These are phyloP conservation scores for Trichothecium roseum DNA, from an alignment of 2,329 filamentous ascomycete species.

Conservation along the genomic window DNA sequence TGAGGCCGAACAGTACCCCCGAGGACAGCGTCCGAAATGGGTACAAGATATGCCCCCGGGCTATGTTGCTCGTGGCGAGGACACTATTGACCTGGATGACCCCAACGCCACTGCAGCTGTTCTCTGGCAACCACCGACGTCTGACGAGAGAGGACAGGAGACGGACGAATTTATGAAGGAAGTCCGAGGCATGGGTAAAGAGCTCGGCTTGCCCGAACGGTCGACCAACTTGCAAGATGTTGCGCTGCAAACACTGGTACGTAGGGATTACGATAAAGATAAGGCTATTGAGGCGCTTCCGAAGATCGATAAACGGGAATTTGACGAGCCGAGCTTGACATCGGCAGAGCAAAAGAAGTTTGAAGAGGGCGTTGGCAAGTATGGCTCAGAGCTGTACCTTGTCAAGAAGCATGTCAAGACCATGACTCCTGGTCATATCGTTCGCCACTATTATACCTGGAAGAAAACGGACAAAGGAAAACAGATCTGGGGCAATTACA, in stretches of 20 bases:
- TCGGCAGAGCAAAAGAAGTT: conserved; percentile 78
- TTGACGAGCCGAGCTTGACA: conserved; percentile 77
- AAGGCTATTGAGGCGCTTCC: conserved; percentile 61
- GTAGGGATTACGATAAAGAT: conserved; percentile 60
- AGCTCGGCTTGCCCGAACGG: conserved; percentile 59
- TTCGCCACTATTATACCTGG: conserved; percentile 95
- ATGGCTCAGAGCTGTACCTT: conserved; percentile 77
- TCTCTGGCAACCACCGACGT: conserved; percentile 66
- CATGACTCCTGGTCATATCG: conserved; percentile 67
- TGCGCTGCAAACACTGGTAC: conserved; percentile 63
- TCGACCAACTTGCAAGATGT: conserved; percentile 86
- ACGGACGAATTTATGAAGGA: conserved; percentile 67
- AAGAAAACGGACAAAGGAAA: conserved; percentile 84
- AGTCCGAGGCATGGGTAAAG: conserved; percentile 53
- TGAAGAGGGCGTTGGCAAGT: conserved; percentile 82
- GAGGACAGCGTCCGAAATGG: conserved; percentile 82
- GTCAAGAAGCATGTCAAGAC: conserved; percentile 82
- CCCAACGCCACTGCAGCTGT: conserved; percentile 64
- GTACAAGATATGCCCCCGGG: conserved; percentile 83
- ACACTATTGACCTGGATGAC: conserved; percentile 55
- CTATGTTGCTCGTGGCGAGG: conserved; percentile 76
- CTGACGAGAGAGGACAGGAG: conserved; percentile 45
- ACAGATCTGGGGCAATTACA: conserved; percentile 83
- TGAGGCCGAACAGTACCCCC: conserved; percentile 71
- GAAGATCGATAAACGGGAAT: conserved; percentile 55